phyloP scores from a whole-genome alignment of 257 asterid species.

The Solanum chilense region DNA sequence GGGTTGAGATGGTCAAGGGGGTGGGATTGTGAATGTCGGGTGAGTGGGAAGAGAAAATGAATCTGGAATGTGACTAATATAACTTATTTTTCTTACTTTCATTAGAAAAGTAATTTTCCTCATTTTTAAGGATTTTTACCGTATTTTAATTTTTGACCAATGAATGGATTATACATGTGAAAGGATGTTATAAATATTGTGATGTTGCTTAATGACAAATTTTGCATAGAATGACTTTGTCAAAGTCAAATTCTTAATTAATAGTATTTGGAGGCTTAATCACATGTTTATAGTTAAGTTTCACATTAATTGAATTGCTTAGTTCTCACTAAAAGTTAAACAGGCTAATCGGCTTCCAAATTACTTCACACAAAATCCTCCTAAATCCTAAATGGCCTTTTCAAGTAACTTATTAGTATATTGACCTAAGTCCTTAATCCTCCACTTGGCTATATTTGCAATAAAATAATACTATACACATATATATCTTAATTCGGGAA shows the following conservation, averaged over 20 bases:
- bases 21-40: neutral
- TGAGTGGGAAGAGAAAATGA: neutral
- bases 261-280: neutral
- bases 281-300: neutral
- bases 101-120: neutral
- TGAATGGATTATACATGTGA: neutral
- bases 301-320: neutral
- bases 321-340: neutral
- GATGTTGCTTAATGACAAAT: neutral
- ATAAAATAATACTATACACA: neutral
- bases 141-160: neutral
- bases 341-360: neutral
- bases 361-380: neutral
- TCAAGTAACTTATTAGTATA: neutral
- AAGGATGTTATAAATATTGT: neutral
- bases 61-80: accelerated
- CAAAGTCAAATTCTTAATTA: neutral
- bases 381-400: neutral
- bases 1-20: neutral
- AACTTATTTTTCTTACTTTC: neutral
- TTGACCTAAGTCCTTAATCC: neutral
- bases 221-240: neutral
- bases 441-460: neutral
- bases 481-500: neutral
- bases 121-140: neutral